Conservation (phyloP, 345 rosid species). For the Syzygium grande region DNA sequence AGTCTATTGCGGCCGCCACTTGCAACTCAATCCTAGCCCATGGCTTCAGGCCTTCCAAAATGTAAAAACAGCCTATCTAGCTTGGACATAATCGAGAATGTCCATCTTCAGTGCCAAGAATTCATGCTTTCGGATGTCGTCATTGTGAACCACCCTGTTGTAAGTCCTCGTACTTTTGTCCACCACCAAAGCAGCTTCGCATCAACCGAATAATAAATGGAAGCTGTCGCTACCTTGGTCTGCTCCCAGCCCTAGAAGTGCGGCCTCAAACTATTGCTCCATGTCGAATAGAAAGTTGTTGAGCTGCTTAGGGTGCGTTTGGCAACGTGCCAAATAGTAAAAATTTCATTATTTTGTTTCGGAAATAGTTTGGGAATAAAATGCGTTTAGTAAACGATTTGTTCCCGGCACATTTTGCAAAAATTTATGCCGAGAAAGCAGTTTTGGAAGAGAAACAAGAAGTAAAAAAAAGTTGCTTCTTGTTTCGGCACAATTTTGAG, state of each 20-base stretch:
- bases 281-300: too few relatives aligned
- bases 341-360: too few relatives aligned
- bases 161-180: neutral
- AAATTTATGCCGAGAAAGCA: too few relatives aligned
- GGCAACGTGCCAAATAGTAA: too few relatives aligned
- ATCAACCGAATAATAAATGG: neutral
- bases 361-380: too few relatives aligned
- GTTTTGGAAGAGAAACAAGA: too few relatives aligned
- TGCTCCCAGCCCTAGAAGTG: neutral
- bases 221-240: neutral
- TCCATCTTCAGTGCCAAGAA: neutral
- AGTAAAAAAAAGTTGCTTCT: too few relatives aligned
- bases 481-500: too few relatives aligned
- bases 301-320: neutral
- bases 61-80: neutral
- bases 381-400: too few relatives aligned
- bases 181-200: neutral
- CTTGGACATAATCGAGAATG: neutral
- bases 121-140: neutral
- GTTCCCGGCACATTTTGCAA: too few relatives aligned
- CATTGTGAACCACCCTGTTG: too few relatives aligned
- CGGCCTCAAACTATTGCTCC: neutral
- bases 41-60: neutral
- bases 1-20: fast-evolving
- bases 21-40: neutral